Evolutionary conservation across 257 asterid species (phyloP).

Genomic region (Catharanthus roseus): DNA sequence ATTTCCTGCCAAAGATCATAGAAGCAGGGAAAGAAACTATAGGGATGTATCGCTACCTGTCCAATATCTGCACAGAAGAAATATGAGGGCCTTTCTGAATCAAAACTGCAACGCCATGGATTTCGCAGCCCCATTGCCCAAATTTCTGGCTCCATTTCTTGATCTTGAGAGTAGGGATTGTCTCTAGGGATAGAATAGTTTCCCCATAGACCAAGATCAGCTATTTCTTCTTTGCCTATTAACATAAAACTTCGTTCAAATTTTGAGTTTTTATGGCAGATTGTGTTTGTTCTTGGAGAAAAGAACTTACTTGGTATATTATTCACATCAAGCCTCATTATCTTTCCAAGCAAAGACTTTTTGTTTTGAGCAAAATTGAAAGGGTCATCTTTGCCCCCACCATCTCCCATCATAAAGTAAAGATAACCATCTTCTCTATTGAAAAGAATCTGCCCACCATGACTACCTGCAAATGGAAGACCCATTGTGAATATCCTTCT

Average conservation of each 20-base stretch:
- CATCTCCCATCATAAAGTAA: slow-evolving; percentile 85
- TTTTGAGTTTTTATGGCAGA: no score
- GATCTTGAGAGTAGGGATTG: slow-evolving; percentile 62
- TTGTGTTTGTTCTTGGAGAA: background rate
- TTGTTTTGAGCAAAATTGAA: slow-evolving; percentile 80
- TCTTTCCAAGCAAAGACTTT: slow-evolving; percentile 83
- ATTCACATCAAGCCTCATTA: slow-evolving; percentile 73
- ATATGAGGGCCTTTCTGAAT: slow-evolving; percentile 81
- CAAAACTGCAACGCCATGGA: slow-evolving; percentile 97
- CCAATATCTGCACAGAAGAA: slow-evolving; percentile 81
- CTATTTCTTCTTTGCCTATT: slow-evolving; percentile 54
- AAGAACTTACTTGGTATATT: slow-evolving; percentile 60
- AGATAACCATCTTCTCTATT: slow-evolving; percentile 80
- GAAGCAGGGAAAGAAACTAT: no score
- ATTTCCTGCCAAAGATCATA: background rate
- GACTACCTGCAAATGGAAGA: slow-evolving; percentile 55
- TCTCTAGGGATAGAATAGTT: slow-evolving; percentile 69
- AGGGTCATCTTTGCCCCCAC: slow-evolving; percentile 80
- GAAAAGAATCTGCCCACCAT: slow-evolving; percentile 89
- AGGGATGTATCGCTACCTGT: no score
- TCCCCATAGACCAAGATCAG: slow-evolving; percentile 66
- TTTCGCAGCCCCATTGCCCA: slow-evolving; percentile 83
- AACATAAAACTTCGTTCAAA: no score
- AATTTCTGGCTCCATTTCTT: slow-evolving; percentile 56
- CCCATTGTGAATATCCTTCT: slow-evolving; percentile 82